Base-by-base conservation (phyloP, 176 grass and related monocot species). In the Aegilops bicornis region DNA sequence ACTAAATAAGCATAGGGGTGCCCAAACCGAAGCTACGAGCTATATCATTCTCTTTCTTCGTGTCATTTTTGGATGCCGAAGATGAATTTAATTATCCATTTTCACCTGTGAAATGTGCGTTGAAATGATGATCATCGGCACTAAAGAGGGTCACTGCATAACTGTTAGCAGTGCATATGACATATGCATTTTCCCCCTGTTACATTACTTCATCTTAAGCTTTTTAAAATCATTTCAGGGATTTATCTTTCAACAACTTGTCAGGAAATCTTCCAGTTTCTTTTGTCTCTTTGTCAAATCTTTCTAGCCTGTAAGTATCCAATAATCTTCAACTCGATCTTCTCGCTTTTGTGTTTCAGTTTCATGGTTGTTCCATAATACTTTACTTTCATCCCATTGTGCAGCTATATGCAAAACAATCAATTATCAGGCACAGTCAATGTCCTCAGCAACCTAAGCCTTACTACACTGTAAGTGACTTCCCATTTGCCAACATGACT, bases 401-500 rank as follows among this genome's bases (percentile, higher is more conserved):
- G 30, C 82, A 99, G 97, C 69, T 94, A 93, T 83, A 80, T 99
- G 72, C 90, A 99, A 88, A 90, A 94, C 47, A 99, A 99, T 92
- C 85, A 85, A 73, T 81, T 99, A 78, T 89, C 83, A 0, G 97
- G 97, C n/a, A 83, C 92, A 48, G 83, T 99, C 64, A 82, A 93
- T 83, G 71, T 91, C 68, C 94, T 99, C 63, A 79, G 87, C 68
- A 93, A 86, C 58, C 85, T 99, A 84, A 85, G 76, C 76, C 87
- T 99, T 74, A 92, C 83, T 29, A 94, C 94, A 82, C 78, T 99
- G 97, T 99, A 93, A 93, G 97, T 91, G 81, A 65, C 5, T 43
- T 85, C 76, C 3, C n/a, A 42, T 25, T 6, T 8, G 35, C 60
- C 22, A 23, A 76, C 36, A 81, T 33, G 37, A 24, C 31, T 35